Evolutionary conservation across 257 asterid genomes (phyloP).

Genomic region (Dorcoceras hygrometricum): DNA sequence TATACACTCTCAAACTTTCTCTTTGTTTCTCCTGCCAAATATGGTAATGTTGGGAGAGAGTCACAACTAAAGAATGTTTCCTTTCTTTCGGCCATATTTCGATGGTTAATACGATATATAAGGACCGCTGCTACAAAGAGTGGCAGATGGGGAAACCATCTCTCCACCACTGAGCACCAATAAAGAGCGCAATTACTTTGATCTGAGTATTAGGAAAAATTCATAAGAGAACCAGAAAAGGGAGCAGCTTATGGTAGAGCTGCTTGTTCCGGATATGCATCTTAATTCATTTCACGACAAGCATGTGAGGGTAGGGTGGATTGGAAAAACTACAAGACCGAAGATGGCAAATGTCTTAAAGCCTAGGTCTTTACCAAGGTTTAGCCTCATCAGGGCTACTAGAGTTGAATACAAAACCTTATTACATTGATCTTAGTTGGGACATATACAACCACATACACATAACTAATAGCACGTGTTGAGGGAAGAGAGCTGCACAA

Average conservation of each 20-base stretch:
- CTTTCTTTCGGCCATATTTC: too few species aligned
- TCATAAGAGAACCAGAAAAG: too few species aligned
- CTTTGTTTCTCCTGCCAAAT: conserved; percentile 77
- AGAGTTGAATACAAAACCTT: neutral
- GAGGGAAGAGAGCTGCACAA: neutral
- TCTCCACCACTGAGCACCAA: neutral
- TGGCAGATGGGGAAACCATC: neutral
- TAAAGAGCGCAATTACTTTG: conserved; percentile 7
- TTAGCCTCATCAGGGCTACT: neutral
- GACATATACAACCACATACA: neutral
- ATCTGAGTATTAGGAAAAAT: neutral
- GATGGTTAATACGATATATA: too few species aligned
- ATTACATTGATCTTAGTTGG: neutral
- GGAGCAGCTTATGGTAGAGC: neutral
- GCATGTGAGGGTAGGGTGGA: neutral
- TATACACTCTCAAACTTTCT: conserved; percentile 94
- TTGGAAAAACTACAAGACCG: neutral
- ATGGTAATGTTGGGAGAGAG: neutral
- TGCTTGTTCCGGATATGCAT: neutral
- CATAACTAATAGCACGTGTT: neutral
- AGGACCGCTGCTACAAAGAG: too few species aligned
- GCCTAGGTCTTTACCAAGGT: neutral
- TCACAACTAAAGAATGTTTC: too few species aligned
- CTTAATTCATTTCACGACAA: neutral
- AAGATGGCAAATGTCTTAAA: neutral